Evolutionary conservation across 2,329 filamentous ascomycete species (phyloP).

Genomic region (Clonostachys sp.): DNA sequence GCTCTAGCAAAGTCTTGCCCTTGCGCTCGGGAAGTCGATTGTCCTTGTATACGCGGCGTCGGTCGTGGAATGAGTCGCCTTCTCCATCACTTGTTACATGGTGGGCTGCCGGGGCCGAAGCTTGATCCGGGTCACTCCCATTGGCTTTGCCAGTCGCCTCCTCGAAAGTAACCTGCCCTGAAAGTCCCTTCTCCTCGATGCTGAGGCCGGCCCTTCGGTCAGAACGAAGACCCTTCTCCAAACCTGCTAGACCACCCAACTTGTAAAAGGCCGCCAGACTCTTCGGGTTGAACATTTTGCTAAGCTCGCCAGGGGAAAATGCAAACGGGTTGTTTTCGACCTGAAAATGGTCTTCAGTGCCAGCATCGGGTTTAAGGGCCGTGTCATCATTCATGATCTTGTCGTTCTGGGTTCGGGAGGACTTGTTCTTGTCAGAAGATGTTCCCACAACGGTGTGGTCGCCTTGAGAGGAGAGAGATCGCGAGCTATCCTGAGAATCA

Average conservation of each 20-base stretch:
- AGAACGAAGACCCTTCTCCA: constrained; percentile 75
- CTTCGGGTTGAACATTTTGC: constrained; percentile 87
- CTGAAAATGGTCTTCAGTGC: constrained; percentile 70
- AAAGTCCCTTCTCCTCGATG: constrained; percentile 64
- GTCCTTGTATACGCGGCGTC: constrained; percentile 66
- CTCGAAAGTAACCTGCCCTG: constrained; percentile 66
- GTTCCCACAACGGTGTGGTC: constrained; percentile 55
- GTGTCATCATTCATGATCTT: constrained; percentile 60
- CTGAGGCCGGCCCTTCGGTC: constrained; percentile 72
- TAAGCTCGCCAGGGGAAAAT: constrained; percentile 77
- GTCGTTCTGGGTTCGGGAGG: constrained; percentile 35
- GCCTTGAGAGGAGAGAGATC: constrained; percentile 55
- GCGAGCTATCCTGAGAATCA: constrained; percentile 59
- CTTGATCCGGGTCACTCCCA: too few species aligned
- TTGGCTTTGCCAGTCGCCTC: constrained; percentile 48
- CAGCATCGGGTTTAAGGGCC: constrained; percentile 71
- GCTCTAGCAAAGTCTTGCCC: constrained; percentile 64
- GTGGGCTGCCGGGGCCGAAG: constrained; percentile 8
- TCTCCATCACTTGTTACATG: constrained; percentile 2
- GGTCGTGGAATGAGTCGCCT: constrained; percentile 48
- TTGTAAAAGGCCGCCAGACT: constrained; percentile 77
- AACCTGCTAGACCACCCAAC: constrained; percentile 70
- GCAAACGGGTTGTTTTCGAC: constrained; percentile 81
- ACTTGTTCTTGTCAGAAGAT: constrained; percentile 31
- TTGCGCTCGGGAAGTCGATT: constrained; percentile 72